Conservation (phyloP, 345 rosid species). For the Hibiscus syriacus region DNA sequence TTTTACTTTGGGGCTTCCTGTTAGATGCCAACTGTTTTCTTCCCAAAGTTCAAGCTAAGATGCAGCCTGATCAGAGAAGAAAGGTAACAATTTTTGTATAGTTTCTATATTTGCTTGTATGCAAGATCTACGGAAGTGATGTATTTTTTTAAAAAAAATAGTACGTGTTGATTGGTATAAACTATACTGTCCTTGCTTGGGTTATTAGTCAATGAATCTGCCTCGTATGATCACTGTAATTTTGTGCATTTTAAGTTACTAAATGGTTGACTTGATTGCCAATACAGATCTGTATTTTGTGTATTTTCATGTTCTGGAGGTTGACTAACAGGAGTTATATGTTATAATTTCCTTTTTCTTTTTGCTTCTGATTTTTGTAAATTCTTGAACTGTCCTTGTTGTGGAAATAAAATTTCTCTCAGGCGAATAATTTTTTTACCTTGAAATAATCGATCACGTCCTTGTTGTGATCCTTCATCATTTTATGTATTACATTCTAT, state of each 20-base stretch:
- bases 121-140: not conserved
- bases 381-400: not conserved
- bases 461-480: not conserved
- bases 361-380: not conserved
- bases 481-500: not conserved
- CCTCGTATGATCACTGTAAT: not conserved
- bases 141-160: not conserved
- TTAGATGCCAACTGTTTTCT: too few relatives aligned
- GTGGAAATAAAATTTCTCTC: not conserved
- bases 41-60: conserved; percentile 46
- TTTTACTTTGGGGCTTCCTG: not conserved
- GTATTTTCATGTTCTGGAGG: conserved; percentile 1
- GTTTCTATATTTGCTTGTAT: not conserved
- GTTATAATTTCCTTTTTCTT: not conserved
- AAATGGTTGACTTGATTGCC: not conserved
- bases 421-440: not conserved
- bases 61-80: conserved; percentile 90
- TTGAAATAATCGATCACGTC: not conserved
- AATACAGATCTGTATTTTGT: not conserved
- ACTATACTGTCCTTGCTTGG: not conserved
- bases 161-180: not conserved
- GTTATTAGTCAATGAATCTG: not conserved
- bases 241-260: not conserved
- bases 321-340: not conserved
- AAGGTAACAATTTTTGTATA: conserved; percentile 39